Base-by-base conservation (phyloP, 148 eudicot genomes). In the Fagopyrum tataricum region DNA sequence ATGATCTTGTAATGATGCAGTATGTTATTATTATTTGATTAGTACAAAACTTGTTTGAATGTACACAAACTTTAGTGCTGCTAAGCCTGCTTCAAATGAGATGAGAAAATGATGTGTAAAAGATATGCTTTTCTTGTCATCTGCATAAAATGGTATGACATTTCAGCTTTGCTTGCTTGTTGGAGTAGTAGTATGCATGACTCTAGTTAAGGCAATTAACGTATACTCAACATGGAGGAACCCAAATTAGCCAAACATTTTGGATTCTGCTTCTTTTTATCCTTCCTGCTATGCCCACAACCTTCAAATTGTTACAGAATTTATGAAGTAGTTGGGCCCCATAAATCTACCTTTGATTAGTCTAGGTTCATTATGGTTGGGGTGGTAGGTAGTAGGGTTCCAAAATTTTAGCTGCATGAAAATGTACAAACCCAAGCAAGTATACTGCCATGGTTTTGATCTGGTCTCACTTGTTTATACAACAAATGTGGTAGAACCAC, bases 351-450 rank as follows among this genome's bases (percentile, higher is more conserved):
- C 42, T 64, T 64, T 64, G 69, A 64, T 64, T 64, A 64, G 69
- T 64, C 69, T 64, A 37, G 56, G 58, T 48, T 43, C 6, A 69
- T 5, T 69, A 69, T 15, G 17, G 73, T 46, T 21, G 7, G 75
- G 76, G 75, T 24, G 64, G 66, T 61, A 61, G 69, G 44, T 53
- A 81, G 84, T 15, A 72, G 82, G 84, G 90, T 83, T 87, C 86
- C 83, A 64, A 73, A 24, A 72, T 72, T 74, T 72, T 51, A 47
- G 79, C 73, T 81, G 82, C 86, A 80, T 89, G 76, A 86, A 85
- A 82, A 86, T 82, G 83, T 85, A 71, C 85, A 82, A 68, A 75
- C 78, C 74, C 84, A 84, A 81, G 79, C 80, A 82, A 79, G 73
- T 79, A 74, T 51, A 76, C 81, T 67, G 80, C 78, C 75, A 76